Conservation (phyloP, 1,284 basidiomycete species). For the Chondrostereum purpureum region DNA sequence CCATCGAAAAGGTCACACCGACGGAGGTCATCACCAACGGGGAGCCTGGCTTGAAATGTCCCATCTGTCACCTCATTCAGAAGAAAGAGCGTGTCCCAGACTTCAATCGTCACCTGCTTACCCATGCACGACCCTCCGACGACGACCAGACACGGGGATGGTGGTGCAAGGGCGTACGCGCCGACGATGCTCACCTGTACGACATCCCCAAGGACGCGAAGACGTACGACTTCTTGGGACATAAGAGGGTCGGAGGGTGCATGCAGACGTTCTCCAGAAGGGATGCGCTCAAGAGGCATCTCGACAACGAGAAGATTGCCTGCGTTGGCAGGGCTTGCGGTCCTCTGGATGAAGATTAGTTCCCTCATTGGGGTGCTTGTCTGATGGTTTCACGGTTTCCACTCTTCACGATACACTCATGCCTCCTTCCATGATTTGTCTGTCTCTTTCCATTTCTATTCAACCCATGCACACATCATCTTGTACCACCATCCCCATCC, state of each 20-base stretch:
- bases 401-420: too few relatives aligned
- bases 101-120: slow-evolving; percentile 44
- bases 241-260: slow-evolving; percentile 44
- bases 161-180: slow-evolving; percentile 37
- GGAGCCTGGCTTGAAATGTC: slow-evolving; percentile 22
- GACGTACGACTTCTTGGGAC: slow-evolving; percentile 25
- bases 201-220: slow-evolving; percentile 20
- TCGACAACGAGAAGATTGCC: slow-evolving; percentile 33
- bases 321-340: slow-evolving; percentile 28
- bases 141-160: slow-evolving; percentile 21
- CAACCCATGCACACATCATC: neutral
- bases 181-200: slow-evolving; percentile 26
- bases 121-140: slow-evolving; percentile 32
- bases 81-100: slow-evolving; percentile 41
- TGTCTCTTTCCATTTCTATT: neutral
- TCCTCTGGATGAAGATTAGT: slow-evolving; percentile 8
- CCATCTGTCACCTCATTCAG: slow-evolving; percentile 27
- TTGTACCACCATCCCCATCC: neutral
- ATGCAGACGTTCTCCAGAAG: slow-evolving; percentile 42
- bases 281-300: slow-evolving; percentile 52
- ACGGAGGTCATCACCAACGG: slow-evolving; percentile 10
- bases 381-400: too few relatives aligned
- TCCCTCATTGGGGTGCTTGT: neutral
- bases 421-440: neutral
- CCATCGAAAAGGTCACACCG: slow-evolving; percentile 15